Percentiles rank a stretch among this genome's conserved stretches.
Conservation (phyloP, 148 eudicot genomes). For the Bassia scoparia region DNA sequence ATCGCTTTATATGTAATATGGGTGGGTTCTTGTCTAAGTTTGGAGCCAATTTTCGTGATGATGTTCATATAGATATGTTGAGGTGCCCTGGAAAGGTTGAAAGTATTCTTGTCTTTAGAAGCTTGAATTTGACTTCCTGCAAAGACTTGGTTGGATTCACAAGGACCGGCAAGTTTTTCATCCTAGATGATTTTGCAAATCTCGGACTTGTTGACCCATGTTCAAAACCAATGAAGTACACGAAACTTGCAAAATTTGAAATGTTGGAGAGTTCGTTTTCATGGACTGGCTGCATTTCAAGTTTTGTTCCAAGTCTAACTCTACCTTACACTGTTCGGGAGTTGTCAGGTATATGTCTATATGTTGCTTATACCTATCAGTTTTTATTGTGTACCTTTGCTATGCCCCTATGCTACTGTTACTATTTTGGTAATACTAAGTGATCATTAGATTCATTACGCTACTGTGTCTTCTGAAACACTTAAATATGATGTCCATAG, state of each 20-base stretch:
- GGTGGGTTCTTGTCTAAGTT: constrained; percentile 10
- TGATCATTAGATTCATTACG: no score
- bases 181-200: not conserved
- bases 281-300: not conserved
- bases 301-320: not conserved
- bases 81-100: not conserved
- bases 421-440: no score
- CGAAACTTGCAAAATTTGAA: not conserved
- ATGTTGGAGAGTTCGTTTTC: not conserved
- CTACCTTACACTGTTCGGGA: not conserved
- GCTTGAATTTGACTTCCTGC: not conserved
- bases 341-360: not conserved
- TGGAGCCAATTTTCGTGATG: not conserved
- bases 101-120: not conserved
- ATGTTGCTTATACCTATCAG: no score
- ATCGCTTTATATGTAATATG: not conserved
- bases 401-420: no score
- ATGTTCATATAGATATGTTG: no score
- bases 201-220: not conserved
- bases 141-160: not conserved
- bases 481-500: no score
- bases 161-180: not conserved
- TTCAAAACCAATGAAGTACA: constrained; percentile 2
- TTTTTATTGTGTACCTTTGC: no score
- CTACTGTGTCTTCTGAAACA: no score